phyloP scores from a whole-genome alignment of 441 rosid genomes.

The Breynia disticha region DNA sequence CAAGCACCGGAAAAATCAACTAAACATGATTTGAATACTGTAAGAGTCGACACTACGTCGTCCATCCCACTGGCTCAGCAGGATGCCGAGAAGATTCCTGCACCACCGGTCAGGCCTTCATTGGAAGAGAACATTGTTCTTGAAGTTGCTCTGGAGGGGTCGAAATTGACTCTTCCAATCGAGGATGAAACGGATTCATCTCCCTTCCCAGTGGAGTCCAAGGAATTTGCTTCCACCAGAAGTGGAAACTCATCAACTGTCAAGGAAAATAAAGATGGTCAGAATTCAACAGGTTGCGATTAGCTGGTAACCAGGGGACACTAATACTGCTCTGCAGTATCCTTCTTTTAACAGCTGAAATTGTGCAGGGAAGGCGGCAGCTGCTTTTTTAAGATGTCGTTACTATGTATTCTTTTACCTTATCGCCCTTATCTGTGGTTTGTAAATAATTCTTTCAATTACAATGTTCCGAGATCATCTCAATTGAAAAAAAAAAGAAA shows the following conservation, averaged over 20 bases:
- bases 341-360: too few relatives aligned
- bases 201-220: conserved; percentile 27
- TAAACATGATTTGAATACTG: conserved; percentile 7
- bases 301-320: not conserved
- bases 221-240: conserved; percentile 40
- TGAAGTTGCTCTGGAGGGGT: conserved; percentile 82
- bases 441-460: too few relatives aligned
- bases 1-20: conserved; percentile 16
- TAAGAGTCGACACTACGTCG: not conserved
- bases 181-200: conserved; percentile 51
- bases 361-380: too few relatives aligned
- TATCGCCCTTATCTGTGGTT: too few relatives aligned
- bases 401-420: too few relatives aligned
- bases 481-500: too few relatives aligned
- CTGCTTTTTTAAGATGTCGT: too few relatives aligned
- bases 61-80: conserved; percentile 29
- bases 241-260: conserved; percentile 25
- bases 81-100: conserved; percentile 30
- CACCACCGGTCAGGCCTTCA: conserved; percentile 28
- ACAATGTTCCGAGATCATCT: too few relatives aligned
- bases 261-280: conserved; percentile 39
- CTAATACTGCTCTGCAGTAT: too few relatives aligned
- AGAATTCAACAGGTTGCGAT: conserved; percentile 23
- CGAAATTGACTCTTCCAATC: conserved; percentile 75
- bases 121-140: conserved; percentile 83